A percentile compares a stretch with the other conserved stretches of the same genome.
phyloP scores from a whole-genome alignment of 2,329 filamentous ascomycete genomes.

The Microdochium trichocladiopsis region DNA sequence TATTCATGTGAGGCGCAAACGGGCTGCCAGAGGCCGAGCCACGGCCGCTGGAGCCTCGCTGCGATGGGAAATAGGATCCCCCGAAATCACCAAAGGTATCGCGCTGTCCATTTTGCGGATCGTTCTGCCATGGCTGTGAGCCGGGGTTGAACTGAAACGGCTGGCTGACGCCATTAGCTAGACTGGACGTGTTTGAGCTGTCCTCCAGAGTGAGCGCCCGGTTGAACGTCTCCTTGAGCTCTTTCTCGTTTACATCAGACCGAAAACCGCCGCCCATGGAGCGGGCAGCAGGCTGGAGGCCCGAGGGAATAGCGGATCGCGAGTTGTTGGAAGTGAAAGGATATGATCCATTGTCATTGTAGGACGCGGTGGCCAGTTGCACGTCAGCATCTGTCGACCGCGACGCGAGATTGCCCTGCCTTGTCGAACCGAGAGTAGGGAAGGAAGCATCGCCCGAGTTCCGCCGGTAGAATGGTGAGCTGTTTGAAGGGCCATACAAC shows the following conservation, averaged over 20 bases:
- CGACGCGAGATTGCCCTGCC: slow-evolving; percentile 8
- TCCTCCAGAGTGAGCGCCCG: slow-evolving; percentile 27
- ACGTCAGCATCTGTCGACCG: slow-evolving; percentile 12
- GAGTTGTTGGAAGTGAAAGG: slow-evolving; percentile 7
- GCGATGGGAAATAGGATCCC: slow-evolving; percentile 13
- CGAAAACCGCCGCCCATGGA: slow-evolving; percentile 7
- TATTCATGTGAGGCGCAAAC: slow-evolving; percentile 20
- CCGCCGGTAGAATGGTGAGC: slow-evolving; percentile 11
- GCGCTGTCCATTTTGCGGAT: slow-evolving; percentile 20
- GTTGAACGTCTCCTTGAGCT: slow-evolving; percentile 24
- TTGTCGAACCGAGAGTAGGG: slow-evolving; percentile 5
- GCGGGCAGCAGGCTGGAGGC: slow-evolving; percentile 6
- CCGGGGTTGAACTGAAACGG: slow-evolving; percentile 40
- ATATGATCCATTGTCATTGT: too few relatives aligned
- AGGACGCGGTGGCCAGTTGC: slow-evolving; percentile 8
- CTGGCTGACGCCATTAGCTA: slow-evolving; percentile 16
- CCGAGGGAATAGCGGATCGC: slow-evolving; percentile 6
- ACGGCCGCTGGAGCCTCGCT: slow-evolving; percentile 31
- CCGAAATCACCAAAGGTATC: slow-evolving; percentile 25
- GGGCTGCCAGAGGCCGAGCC: slow-evolving; percentile 24
- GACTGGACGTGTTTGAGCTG: slow-evolving; percentile 12
- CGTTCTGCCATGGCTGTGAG: slow-evolving; percentile 36
- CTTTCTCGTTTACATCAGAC: slow-evolving; percentile 27
- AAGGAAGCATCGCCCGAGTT: slow-evolving; percentile 16
- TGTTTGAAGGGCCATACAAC: slow-evolving; percentile 7